Base-by-base conservation (phyloP, 257 asterid genomes). In the Fraxinus excelsior region DNA sequence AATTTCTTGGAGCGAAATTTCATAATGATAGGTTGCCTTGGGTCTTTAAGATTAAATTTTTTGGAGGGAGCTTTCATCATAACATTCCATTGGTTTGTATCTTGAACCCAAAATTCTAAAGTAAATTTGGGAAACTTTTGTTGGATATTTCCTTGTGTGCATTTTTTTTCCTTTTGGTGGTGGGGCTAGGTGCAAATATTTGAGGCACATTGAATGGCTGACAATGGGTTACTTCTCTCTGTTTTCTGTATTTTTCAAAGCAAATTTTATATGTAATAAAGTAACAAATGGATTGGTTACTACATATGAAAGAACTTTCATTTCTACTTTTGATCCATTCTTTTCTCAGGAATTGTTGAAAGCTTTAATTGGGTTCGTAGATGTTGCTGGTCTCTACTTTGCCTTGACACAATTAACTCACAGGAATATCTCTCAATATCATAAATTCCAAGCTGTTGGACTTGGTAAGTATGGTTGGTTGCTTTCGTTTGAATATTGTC, bases 391-490 rank as follows among this genome's bases (percentile, higher is more conserved):
- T 76, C 94, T 96, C 79, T 96, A 93, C 83, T 90, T 91, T 87
- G 98, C 99, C 71, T 82, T 96, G 96, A 96, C 99, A 53, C 97
- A 86, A 84, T 82, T 96, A 82, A 86, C 97, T 29, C 99, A 96
- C 85, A 91, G 99, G 86, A 96, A 96, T 82, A 96, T 96, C 74
- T 96, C 99, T 67, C 99, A 96, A 82, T 93, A 93, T 80, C 99
- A 93, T 77, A 96, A 96, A 88, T 96, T 96, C 81, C 99, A 96
- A 86, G 99, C 99, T 76, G 98, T 96, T 82, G 99, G 99, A 81
- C 97, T 96, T 23, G 99, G 99, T 96, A 75, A 87, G 92, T 75
- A 38, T 72, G 28, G 37, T 69, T 79, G 71, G 71, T 21, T 73
- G 31, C 67, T 28, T 58, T 26, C 58, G 21, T 62, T 13, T 77